Percentiles rank a stretch among this genome's conserved stretches.
phyloP scores from a whole-genome alignment of 2,329 filamentous ascomycete genomes.

The Monilinia polystroma region DNA sequence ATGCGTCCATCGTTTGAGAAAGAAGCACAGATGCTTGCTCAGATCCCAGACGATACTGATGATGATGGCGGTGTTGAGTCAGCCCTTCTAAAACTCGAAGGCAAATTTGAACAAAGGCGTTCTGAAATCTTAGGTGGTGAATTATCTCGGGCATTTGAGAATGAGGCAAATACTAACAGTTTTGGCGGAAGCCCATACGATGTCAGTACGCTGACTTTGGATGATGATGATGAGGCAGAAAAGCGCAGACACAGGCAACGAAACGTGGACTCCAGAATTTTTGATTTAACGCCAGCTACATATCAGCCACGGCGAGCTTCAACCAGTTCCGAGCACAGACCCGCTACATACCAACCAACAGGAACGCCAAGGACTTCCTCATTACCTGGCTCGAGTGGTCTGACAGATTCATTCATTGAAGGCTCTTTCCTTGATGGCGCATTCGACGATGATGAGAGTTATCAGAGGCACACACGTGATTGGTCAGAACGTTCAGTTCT shows the following conservation, averaged over 20 bases:
- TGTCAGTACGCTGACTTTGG: slow-evolving; percentile 29
- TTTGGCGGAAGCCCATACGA: slow-evolving; percentile 35
- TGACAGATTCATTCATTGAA: slow-evolving; percentile 73
- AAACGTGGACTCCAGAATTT: slow-evolving; percentile 46
- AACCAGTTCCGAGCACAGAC: slow-evolving; percentile 33
- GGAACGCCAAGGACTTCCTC: slow-evolving; percentile 35
- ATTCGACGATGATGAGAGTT: slow-evolving; percentile 50
- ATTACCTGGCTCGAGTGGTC: slow-evolving; percentile 56
- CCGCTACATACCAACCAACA: slow-evolving; percentile 36
- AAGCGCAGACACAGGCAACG: slow-evolving; percentile 49
- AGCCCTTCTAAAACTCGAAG: slow-evolving; percentile 88
- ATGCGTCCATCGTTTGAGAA: slow-evolving; percentile 80
- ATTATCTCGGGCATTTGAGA: slow-evolving; percentile 22
- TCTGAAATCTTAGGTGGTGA: slow-evolving; percentile 33
- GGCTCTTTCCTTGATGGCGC: slow-evolving; percentile 74
- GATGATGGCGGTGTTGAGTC: slow-evolving; percentile 88
- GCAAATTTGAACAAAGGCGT: slow-evolving; percentile 65
- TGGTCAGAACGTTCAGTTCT: slow-evolving; percentile 59
- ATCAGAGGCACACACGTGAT: slow-evolving; percentile 44
- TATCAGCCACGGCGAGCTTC: slow-evolving; percentile 31
- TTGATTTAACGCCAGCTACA: slow-evolving; percentile 34
- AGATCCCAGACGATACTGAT: slow-evolving; percentile 77
- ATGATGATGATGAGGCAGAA: slow-evolving; percentile 38
- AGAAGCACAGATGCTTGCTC: slow-evolving; percentile 81
- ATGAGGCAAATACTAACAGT: slow-evolving; percentile 30